Evolutionary conservation across 345 rosid genomes (phyloP), one percentile per base, ranked within the genome.

Genomic region (Camelina sativa): DNA sequence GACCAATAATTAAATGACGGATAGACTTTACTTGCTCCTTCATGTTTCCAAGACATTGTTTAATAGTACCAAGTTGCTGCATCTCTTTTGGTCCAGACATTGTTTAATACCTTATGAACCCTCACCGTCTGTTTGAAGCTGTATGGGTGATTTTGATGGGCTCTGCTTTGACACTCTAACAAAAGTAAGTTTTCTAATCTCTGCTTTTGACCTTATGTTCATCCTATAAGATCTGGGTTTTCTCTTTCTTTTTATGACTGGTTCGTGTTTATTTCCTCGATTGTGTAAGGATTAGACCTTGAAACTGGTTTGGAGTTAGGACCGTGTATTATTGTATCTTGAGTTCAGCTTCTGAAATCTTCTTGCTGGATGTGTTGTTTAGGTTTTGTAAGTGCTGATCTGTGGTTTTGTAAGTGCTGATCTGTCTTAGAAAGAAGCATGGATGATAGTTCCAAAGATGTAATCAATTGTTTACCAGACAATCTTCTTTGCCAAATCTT

Each of bases 401-500:
- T 55, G 50, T 57, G 73, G 62, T 67, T 46, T 28, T 74, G 64
- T 55, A 32, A 54, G 17, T 51, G 30, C 16, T 56, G 43, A 56
- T 55, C 37, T 55, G 50, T 57, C 78, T 74, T 13, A 5, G 48
- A 16, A 40, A 17, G 3, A 9, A 51, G 41, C 19, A 76, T 76
- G 69, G 46, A 19, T 53, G 69, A 28, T 60, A 57, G 47, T 40
- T 38, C 46, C 52, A 41, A 75, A 41, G 79, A 51, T 60, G 0
- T 75, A 34, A 51, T 67, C 47, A 75, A 48, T 52, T 1, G 3
- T 59, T 69, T 76, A 43, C 79, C 79, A 53, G 79, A 76, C 46
- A 60, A 41, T 41, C 69, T 67, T 30, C 79, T 75, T 51, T 75
- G 79, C n/a, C 79, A 67, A 67, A 67, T 76, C 74, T 69, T 76